phyloP scores from a whole-genome alignment of 148 eudicot species.

The Salicornia ramosissima region DNA sequence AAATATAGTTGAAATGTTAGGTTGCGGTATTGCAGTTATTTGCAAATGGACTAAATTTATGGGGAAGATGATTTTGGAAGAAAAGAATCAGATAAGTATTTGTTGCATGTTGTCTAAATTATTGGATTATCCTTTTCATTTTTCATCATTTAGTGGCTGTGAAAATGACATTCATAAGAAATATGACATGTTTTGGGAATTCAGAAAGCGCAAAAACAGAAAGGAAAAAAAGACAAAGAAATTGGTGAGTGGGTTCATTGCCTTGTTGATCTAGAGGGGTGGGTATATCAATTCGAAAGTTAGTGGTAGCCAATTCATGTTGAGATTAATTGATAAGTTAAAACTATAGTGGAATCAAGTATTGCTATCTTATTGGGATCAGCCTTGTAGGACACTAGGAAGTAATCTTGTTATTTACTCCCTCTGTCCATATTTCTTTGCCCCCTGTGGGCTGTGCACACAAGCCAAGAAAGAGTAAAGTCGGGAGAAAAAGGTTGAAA shows the following conservation, averaged over 20 bases:
- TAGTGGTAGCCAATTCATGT: slow-evolving; percentile 13
- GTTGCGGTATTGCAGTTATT: background rate
- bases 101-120: background rate
- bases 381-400: background rate
- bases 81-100: slow-evolving; percentile 18
- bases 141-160: background rate
- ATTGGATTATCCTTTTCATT: background rate
- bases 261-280: background rate
- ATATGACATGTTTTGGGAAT: background rate
- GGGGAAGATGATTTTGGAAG: slow-evolving; percentile 4
- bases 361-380: background rate
- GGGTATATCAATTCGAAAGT: slow-evolving; percentile 1
- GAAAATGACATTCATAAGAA: background rate
- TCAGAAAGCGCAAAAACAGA: too few species aligned
- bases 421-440: too few species aligned
- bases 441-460: too few species aligned
- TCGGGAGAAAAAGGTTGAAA: too few species aligned
- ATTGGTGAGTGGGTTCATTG: background rate
- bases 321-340: slow-evolving; percentile 1
- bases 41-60: background rate
- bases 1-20: slow-evolving; percentile 8
- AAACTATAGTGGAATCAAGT: slow-evolving; percentile 9
- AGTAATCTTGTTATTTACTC: slow-evolving; percentile 4
- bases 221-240: too few species aligned
- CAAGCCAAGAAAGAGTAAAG: too few species aligned